Evolutionary conservation across 2,329 filamentous ascomycete species (phyloP), one percentile per base, ranked within the genome.

Genomic region (Ceratocystiopsis minuta): DNA sequence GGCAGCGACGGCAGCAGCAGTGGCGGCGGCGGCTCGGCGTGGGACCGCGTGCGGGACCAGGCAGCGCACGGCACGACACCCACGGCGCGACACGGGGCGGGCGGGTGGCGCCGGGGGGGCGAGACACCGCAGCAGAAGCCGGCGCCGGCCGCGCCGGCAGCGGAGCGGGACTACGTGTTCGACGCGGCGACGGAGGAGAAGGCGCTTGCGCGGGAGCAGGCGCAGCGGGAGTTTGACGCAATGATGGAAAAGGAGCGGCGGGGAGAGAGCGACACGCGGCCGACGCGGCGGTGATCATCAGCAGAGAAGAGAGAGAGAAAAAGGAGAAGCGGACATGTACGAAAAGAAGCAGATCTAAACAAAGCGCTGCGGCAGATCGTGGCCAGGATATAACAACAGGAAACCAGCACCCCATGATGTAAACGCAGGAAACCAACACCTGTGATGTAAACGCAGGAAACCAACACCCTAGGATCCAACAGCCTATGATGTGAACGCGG

Each of bases 401-500:
- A n/a, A n/a, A n/a, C n/a, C n/a, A n/a, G n/a, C n/a, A n/a, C n/a
- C n/a, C n/a, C n/a, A n/a, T n/a, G n/a, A n/a, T n/a, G n/a, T n/a
- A n/a, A n/a, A n/a, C n/a, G n/a, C n/a, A n/a, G n/a, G n/a, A n/a
- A n/a, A n/a, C n/a, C 20, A 20, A 20, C 20, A 20, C 4, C 20
- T 4, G 20, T 7, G 20, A 20, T 20, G 4, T 20, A 20, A 20
- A 7, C 20, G n/a, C n/a, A n/a, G n/a, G n/a, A n/a, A 20, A 20
- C 20, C 20, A 20, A 20, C 4, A 20, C 4, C 20, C 20, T 4
- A 20, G 20, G 7, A 20, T 4, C 20, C 20, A 33, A 33, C 12
- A 10, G 11, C 5, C 13, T 39, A 50, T 10, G 40, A 42, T 5
- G 18, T 48, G 41, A 62, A 64, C 14, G 63, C 58, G 24, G 65